Evolutionary conservation across 2,329 filamentous ascomycete genomes (phyloP).

Genomic region (Hirsutella thompsonii): DNA sequence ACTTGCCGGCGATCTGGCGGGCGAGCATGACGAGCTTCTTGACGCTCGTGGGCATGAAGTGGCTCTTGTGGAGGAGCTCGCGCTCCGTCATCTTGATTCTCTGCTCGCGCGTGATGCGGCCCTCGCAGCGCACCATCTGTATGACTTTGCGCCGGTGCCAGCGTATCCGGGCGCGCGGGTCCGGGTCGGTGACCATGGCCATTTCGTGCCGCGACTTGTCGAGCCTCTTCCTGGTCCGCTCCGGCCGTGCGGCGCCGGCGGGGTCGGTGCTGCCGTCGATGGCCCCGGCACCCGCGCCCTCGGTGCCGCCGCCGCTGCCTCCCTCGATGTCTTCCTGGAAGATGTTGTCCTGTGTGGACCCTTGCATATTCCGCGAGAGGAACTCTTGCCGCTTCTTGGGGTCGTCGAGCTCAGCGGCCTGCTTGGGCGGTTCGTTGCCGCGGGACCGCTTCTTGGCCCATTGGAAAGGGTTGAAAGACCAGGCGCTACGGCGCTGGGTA

Average conservation of each 20-base stretch:
- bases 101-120: conserved; percentile 41
- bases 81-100: conserved; percentile 53
- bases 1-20: conserved; percentile 83
- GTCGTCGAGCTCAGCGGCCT: conserved; percentile 24
- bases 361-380: conserved; percentile 24
- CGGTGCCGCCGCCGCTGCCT: too few species aligned
- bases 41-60: conserved; percentile 66
- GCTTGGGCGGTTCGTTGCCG: not conserved
- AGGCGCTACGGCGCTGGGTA: conserved; percentile 27
- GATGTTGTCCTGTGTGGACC: conserved; percentile 41
- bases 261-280: too few species aligned
- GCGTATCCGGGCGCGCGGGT: conserved; percentile 54
- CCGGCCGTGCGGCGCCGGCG: too few species aligned
- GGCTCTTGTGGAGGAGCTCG: conserved; percentile 44
- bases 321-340: conserved; percentile 44
- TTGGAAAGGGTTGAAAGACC: conserved; percentile 27
- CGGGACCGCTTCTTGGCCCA: conserved; percentile 14
- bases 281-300: too few species aligned
- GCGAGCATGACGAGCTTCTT: conserved; percentile 88
- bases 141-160: conserved; percentile 82
- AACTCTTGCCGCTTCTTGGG: conserved; percentile 28
- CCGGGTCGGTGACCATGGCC: conserved; percentile 58
- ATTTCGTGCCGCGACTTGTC: conserved; percentile 35
- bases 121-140: conserved; percentile 53
- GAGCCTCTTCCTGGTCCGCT: too few species aligned